Conservation (phyloP, 768 basidiomycete species). For the Xanthoconium stramineum region DNA sequence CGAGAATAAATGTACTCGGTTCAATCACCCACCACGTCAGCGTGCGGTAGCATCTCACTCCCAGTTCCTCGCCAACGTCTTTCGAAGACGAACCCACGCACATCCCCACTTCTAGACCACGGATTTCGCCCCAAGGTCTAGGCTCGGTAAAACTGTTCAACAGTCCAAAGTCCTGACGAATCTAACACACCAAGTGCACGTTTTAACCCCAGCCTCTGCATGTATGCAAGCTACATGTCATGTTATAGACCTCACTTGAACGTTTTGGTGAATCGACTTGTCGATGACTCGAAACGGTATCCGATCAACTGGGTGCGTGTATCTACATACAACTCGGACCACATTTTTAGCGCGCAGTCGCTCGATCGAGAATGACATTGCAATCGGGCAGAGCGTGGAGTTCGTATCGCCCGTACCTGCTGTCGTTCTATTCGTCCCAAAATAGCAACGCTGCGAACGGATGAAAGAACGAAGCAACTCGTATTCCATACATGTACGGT, state of each 20-base stretch:
- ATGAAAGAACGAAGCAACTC: background rate
- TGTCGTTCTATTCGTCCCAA: conserved; percentile 2
- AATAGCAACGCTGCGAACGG: background rate
- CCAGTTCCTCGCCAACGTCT: background rate
- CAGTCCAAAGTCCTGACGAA: background rate
- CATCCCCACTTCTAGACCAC: no score
- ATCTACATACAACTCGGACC: background rate
- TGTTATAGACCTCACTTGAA: no score
- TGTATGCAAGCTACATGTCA: no score
- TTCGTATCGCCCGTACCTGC: conserved; percentile 48
- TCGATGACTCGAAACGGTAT: no score
- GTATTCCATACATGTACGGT: background rate
- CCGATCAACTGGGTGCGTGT: no score
- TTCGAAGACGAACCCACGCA: background rate
- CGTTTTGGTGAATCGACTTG: no score
- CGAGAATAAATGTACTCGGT: background rate
- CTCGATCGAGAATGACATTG: conserved; percentile 30
- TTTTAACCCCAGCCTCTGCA: background rate
- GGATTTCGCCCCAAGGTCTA: no score
- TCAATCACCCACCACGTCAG: background rate
- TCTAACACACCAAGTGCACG: background rate
- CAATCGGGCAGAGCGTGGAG: conserved; percentile 48
- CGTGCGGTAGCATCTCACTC: background rate
- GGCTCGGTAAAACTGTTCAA: no score
- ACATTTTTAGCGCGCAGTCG: conserved; percentile 14